Evolutionary conservation across 2,329 filamentous ascomycete genomes (phyloP).

Genomic region (Cryoendolithus antarcticus): DNA sequence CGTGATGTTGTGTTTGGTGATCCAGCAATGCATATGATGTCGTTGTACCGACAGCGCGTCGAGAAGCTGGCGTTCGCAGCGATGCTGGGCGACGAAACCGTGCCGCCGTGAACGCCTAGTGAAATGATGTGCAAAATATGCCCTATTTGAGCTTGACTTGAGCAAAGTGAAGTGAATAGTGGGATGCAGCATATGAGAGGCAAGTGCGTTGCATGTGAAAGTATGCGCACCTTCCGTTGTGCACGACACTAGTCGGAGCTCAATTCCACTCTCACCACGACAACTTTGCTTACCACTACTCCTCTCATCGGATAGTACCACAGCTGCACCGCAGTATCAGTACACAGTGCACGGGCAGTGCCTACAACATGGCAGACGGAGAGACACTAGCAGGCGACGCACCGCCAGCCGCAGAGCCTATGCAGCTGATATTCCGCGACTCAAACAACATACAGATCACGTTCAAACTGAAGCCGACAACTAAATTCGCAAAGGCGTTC

Average conservation of each 20-base stretch:
- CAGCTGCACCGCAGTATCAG: too few relatives aligned
- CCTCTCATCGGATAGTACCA: too few relatives aligned
- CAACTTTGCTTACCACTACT: too few relatives aligned
- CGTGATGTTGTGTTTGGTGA: slow-evolving; percentile 68
- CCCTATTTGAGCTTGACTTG: too few relatives aligned
- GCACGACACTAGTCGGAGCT: too few relatives aligned
- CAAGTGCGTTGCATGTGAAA: too few relatives aligned
- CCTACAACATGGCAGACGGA: slow-evolving; percentile 1
- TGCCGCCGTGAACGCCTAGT: too few relatives aligned
- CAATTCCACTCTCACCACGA: too few relatives aligned
- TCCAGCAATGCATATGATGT: slow-evolving; percentile 69
- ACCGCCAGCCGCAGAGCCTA: slow-evolving; percentile 1
- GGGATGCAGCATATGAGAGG: too few relatives aligned
- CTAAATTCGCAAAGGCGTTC: slow-evolving; percentile 15
- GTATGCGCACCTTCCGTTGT: too few relatives aligned
- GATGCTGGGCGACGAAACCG: slow-evolving; percentile 4
- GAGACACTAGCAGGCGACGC: background rate
- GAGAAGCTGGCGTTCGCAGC: slow-evolving; percentile 55
- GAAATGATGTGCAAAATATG: too few relatives aligned
- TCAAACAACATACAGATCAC: slow-evolving; percentile 7
- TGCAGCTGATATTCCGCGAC: slow-evolving; percentile 12
- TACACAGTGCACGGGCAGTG: background rate
- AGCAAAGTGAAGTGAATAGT: too few relatives aligned
- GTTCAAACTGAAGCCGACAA: slow-evolving; percentile 16
- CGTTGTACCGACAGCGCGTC: slow-evolving; percentile 58